phyloP scores from a whole-genome alignment of 139 green algal genomes.

The Coccomyxa sp. region DNA sequence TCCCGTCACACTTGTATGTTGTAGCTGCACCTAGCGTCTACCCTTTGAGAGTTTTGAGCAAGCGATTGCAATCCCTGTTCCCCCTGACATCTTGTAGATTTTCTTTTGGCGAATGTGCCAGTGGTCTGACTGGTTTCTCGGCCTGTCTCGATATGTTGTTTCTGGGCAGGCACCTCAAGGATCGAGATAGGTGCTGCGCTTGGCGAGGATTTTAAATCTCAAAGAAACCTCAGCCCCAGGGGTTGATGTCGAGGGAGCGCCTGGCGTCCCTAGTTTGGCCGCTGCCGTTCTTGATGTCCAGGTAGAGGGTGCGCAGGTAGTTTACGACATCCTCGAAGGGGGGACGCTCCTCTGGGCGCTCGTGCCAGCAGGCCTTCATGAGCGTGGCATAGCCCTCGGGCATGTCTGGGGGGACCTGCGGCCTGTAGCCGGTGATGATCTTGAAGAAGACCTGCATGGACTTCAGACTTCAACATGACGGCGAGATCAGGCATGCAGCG shows the following conservation, averaged over 20 bases:
- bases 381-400: constrained; percentile 25
- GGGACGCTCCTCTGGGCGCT: not conserved
- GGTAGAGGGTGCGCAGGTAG: not conserved
- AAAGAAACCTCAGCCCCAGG: constrained; percentile 1
- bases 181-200: too few species aligned
- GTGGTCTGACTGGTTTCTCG: too few species aligned
- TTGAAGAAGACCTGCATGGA: constrained; percentile 31
- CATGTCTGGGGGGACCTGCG: constrained; percentile 19
- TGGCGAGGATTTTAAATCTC: too few species aligned
- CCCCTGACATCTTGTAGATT: too few species aligned
- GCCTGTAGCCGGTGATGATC: constrained; percentile 20
- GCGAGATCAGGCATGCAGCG: not conserved
- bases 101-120: too few species aligned
- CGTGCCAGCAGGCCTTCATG: constrained; percentile 36
- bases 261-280: not conserved
- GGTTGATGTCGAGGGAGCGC: constrained; percentile 1
- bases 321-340: not conserved
- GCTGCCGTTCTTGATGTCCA: not conserved
- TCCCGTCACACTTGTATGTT: too few species aligned
- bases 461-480: not conserved
- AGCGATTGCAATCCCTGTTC: too few species aligned
- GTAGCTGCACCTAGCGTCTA: too few species aligned
- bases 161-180: too few species aligned
- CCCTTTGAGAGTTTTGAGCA: too few species aligned
- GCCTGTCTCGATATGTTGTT: too few species aligned